These are phyloP conservation scores for Marasmius fiardii DNA, from an alignment of 1,284 basidiomycete species.

Conservation along the genomic window DNA sequence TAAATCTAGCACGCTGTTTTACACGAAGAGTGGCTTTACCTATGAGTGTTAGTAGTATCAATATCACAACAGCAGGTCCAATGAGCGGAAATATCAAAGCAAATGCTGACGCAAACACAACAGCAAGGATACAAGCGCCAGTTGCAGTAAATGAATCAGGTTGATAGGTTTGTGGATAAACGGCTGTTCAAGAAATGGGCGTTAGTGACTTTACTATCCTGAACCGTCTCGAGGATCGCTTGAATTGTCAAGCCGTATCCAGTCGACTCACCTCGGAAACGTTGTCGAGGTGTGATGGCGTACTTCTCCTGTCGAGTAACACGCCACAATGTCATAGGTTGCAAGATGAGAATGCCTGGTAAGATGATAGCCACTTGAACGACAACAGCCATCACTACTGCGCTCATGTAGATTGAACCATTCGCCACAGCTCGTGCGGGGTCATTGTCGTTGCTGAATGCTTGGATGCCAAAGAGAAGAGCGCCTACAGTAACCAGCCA, in stretches of 20 bases:
- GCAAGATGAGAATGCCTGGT: conserved; percentile 68
- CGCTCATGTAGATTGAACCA: conserved; percentile 69
- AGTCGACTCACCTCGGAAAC: conserved; percentile 69
- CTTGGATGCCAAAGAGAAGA: conserved; percentile 61
- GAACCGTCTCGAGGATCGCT: background rate
- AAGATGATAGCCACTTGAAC: conserved; percentile 68
- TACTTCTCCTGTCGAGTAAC: conserved; percentile 50
- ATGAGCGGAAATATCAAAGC: conserved; percentile 75
- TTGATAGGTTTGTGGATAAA: conserved; percentile 70
- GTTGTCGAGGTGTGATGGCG: conserved; percentile 71
- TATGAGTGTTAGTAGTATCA: conserved; percentile 67
- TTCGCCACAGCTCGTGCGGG: conserved; percentile 53
- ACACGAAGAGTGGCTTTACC: conserved; percentile 38
- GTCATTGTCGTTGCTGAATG: conserved; percentile 43
- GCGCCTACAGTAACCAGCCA: conserved; percentile 68
- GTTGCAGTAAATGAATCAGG: conserved; percentile 52
- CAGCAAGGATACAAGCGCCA: conserved; percentile 61
- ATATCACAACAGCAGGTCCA: conserved; percentile 62
- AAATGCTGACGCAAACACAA: conserved; percentile 71
- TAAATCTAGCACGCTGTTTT: background rate
- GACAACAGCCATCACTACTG: conserved; percentile 59
- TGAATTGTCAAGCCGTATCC: background rate
- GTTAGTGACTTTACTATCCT: conserved; percentile 1
- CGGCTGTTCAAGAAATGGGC: conserved; percentile 40
- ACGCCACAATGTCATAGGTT: conserved; percentile 59